Evolutionary conservation across 2,329 filamentous ascomycete species (phyloP), one percentile per base, ranked within the genome.

Genomic region (Stemphylium vesicarium): DNA sequence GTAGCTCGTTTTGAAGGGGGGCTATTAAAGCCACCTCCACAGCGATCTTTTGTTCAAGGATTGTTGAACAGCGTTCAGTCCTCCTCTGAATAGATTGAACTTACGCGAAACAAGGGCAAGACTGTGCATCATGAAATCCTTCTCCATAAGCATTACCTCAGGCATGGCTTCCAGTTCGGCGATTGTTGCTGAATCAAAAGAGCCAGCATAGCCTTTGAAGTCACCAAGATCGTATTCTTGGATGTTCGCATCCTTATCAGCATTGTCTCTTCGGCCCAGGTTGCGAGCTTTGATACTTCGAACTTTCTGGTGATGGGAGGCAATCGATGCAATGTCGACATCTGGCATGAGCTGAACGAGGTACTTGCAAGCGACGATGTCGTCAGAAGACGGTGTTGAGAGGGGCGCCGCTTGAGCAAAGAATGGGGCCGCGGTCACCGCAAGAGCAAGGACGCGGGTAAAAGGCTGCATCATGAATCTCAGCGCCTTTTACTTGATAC

Each of bases 271-370:
- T 2, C 63, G 60, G n/a, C 54, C 56, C 18, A 69, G 54, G 46
- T 69, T 69, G 31, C 66, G 66, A 18, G 63, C 60, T 20, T 67
- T 66, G 22, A 72, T 72, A 41, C 66, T 63, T 31, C 64, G 66
- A 4, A 73, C 64, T 7, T 59, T 63, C 29, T 60, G 48, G 33
- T 65, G 63, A 32, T 72, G 69, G 9, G 63, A 53, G 8, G 62
- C 59, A 18, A 72, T 56, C 1, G 63, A 62, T 2, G 66, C 58
- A 42, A 66, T 40, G 42, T 71, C 63, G 6, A 62, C 59, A n/a
- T 67, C 68, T 7, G 74, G 69, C 65, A 75, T 78, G 41, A 80
- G 47, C 62, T 74, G 75, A 56, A 80, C 68, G 53, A 80, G 77
- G 66, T 77, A 80, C 67, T 78, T 77, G 56, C 71, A 72, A 13